Conservation (phyloP, 495 filamentous ascomycete genomes). For the Aspergillus mulundensis region DNA sequence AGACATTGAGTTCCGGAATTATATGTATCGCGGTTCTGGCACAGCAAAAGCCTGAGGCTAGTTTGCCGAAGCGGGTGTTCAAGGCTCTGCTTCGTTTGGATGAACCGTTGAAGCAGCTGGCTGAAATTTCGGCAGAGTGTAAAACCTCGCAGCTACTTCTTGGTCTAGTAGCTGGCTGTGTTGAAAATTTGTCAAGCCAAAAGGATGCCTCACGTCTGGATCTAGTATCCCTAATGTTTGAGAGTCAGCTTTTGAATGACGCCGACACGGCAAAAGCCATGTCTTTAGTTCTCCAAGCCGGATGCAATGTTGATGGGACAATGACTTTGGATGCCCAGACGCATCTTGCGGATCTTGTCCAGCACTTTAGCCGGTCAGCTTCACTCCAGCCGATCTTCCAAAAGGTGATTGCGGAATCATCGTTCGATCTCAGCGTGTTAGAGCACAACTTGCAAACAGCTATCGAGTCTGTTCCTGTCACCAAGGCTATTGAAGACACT, state of each 20-base stretch:
- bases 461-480: slow-evolving; percentile 45
- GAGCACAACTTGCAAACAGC: slow-evolving; percentile 67
- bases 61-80: slow-evolving; percentile 62
- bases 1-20: slow-evolving; percentile 68
- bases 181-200: slow-evolving; percentile 60
- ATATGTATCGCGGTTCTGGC: slow-evolving; percentile 77
- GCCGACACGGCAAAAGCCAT: slow-evolving; percentile 58
- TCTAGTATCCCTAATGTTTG: slow-evolving; percentile 57
- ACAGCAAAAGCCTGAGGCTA: slow-evolving; percentile 58
- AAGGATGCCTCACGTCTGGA: slow-evolving; percentile 53
- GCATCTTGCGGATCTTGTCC: slow-evolving; percentile 58
- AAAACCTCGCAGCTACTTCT: slow-evolving; percentile 69
- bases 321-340: slow-evolving; percentile 51
- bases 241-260: slow-evolving; percentile 56
- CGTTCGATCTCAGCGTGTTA: slow-evolving; percentile 62
- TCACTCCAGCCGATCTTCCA: slow-evolving; percentile 56
- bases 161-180: slow-evolving; percentile 62
- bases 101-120: slow-evolving; percentile 52
- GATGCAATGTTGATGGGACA: slow-evolving; percentile 30
- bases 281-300: slow-evolving; percentile 53
- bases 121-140: slow-evolving; percentile 59
- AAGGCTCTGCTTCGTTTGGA: slow-evolving; percentile 64
- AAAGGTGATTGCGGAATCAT: slow-evolving; percentile 53
- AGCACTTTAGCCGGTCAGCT: slow-evolving; percentile 52
- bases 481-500: slow-evolving; percentile 45